Conservation (phyloP, 805 yeast species). For the Ogataea angusta region DNA sequence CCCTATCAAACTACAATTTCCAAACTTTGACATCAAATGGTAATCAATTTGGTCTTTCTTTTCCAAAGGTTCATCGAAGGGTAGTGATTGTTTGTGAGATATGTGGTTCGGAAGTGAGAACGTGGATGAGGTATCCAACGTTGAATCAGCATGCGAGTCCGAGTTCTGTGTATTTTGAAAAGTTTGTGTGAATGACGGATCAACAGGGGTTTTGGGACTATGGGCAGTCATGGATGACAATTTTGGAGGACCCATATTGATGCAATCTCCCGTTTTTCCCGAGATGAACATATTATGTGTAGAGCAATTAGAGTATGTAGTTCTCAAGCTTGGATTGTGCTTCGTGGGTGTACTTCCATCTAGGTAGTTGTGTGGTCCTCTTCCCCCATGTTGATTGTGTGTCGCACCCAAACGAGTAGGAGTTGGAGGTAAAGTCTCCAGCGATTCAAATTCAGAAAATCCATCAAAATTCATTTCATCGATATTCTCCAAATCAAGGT, state of each 20-base stretch:
- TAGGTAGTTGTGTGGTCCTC: neutral
- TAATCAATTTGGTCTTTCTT: conserved; percentile 32
- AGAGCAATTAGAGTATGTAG: neutral
- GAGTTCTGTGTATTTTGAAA: neutral
- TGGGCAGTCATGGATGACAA: conserved; percentile 11
- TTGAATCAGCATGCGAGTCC: neutral
- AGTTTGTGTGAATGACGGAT: conserved; percentile 17
- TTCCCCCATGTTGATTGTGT: neutral
- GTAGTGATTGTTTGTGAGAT: conserved; percentile 11
- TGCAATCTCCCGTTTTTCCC: neutral
- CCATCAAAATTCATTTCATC: conserved; percentile 29
- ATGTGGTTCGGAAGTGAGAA: conserved; percentile 16
- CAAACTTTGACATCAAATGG: conserved; percentile 49
- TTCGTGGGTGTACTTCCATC: conserved; percentile 19
- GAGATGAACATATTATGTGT: conserved; percentile 1
- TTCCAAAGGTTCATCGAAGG: conserved; percentile 3
- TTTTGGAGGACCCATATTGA: conserved; percentile 18
- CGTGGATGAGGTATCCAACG: conserved; percentile 15
- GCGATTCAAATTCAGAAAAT: conserved; percentile 20
- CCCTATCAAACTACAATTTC: conserved; percentile 70
- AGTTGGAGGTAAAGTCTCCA: conserved; percentile 38
- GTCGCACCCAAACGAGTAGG: conserved; percentile 37
- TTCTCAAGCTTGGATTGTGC: conserved; percentile 6
- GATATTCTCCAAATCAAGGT: conserved; percentile 26
- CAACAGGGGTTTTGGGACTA: conserved; percentile 32